Percentiles rank a stretch among this genome's conserved stretches.
Evolutionary conservation across 2,329 filamentous ascomycete species (phyloP).

Genomic region (Anthostomella pinea): DNA sequence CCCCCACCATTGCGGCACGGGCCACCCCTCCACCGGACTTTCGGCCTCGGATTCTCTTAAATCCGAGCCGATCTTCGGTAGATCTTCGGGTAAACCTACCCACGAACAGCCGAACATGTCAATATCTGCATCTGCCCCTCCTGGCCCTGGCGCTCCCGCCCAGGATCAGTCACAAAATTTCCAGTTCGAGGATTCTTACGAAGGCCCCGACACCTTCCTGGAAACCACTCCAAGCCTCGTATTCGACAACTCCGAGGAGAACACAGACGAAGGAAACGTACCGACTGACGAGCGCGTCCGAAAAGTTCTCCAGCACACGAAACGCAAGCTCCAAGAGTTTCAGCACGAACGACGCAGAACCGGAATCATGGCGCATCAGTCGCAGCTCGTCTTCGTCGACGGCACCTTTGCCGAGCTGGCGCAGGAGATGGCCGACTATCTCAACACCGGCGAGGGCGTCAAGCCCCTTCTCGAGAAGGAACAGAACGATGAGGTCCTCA

Average conservation of each 20-base stretch:
- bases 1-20: neutral
- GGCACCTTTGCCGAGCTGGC: conserved; percentile 90
- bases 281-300: too few relatives aligned
- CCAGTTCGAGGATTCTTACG: too few relatives aligned
- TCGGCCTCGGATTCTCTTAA: neutral
- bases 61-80: neutral
- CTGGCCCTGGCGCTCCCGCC: neutral
- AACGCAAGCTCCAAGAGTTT: neutral
- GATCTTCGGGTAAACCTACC: conserved; percentile 1
- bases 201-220: too few relatives aligned
- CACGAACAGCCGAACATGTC: neutral
- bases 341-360: conserved; percentile 6
- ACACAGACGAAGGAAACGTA: too few relatives aligned
- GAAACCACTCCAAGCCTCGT: too few relatives aligned
- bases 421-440: conserved; percentile 90
- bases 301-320: neutral
- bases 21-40: too few relatives aligned
- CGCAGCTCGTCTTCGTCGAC: conserved; percentile 74
- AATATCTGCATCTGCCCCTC: neutral
- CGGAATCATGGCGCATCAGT: too few relatives aligned
- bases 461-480: conserved; percentile 69
- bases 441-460: conserved; percentile 79
- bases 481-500: conserved; percentile 82
- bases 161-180: too few relatives aligned
- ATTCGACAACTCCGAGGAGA: too few relatives aligned